phyloP scores from a whole-genome alignment of 2,329 filamentous ascomycete species.

The Zelopaecilomyces penicillatus region DNA sequence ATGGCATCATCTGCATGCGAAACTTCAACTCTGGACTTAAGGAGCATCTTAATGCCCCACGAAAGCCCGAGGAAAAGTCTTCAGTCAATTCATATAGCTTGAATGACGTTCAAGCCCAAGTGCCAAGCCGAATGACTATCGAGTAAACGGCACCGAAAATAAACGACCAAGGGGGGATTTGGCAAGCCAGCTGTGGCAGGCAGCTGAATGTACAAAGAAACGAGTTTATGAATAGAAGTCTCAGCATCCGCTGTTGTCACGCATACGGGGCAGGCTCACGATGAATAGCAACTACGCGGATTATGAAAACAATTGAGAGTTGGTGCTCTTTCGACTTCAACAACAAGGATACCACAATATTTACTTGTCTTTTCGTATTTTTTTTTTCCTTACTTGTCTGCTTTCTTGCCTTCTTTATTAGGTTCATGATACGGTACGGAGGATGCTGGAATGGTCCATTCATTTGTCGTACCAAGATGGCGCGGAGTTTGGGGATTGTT shows the following conservation, averaged over 20 bases:
- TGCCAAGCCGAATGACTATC: slow-evolving; percentile 53
- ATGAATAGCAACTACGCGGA: slow-evolving; percentile 3
- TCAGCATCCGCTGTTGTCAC: slow-evolving; percentile 4
- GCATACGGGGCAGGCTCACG: slow-evolving; percentile 7
- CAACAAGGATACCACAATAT: slow-evolving; percentile 9
- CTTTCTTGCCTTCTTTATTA: slow-evolving; percentile 5
- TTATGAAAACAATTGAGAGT: slow-evolving; percentile 4
- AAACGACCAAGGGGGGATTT: too few species aligned
- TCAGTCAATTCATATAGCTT: slow-evolving; percentile 48
- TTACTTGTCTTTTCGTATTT: slow-evolving; percentile 3
- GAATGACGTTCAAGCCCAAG: slow-evolving; percentile 47
- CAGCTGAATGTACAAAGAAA: slow-evolving; percentile 24
- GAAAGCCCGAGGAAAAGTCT: slow-evolving; percentile 43
- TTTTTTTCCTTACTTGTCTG: neutral
- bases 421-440: slow-evolving; percentile 8
- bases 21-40: slow-evolving; percentile 91
- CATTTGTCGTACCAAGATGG: slow-evolving; percentile 2
- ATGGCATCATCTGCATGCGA: slow-evolving; percentile 76
- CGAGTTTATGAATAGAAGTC: slow-evolving; percentile 20
- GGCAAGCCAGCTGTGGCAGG: too few species aligned
- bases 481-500: slow-evolving; percentile 11
- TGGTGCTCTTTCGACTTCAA: slow-evolving; percentile 7
- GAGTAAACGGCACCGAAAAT: slow-evolving; percentile 31
- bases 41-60: slow-evolving; percentile 61
- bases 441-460: slow-evolving; percentile 6